These are phyloP conservation scores for Boletellus ananas DNA, from an alignment of 768 basidiomycete species.

Conservation along the genomic window DNA sequence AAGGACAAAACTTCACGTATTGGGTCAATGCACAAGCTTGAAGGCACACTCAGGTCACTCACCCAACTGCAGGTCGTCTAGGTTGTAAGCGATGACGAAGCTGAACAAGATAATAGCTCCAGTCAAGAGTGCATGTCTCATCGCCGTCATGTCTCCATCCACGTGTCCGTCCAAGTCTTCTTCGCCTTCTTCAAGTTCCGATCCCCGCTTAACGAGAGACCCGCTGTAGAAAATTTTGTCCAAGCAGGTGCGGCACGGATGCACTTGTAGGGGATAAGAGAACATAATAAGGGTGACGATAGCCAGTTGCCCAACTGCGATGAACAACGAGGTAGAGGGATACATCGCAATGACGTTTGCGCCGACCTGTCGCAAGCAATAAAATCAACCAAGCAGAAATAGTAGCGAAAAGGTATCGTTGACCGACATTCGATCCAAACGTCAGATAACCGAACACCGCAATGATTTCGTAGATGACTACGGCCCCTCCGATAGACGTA, in stretches of 20 bases:
- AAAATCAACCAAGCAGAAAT: constrained; percentile 2
- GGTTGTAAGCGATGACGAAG: constrained; percentile 73
- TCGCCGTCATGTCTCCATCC: constrained; percentile 55
- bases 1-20: constrained; percentile 78
- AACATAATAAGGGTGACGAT: constrained; percentile 89
- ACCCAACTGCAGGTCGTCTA: constrained; percentile 78
- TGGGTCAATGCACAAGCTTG: constrained; percentile 10
- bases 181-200: constrained; percentile 38
- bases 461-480: constrained; percentile 83
- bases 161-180: constrained; percentile 55
- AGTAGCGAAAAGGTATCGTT: neutral
- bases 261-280: constrained; percentile 92
- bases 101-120: constrained; percentile 57
- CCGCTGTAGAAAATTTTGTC: constrained; percentile 78
- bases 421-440: constrained; percentile 76
- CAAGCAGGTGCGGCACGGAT: constrained; percentile 88
- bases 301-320: constrained; percentile 89
- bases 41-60: constrained; percentile 23
- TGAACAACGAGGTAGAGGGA: constrained; percentile 83
- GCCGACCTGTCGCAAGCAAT: constrained; percentile 53
- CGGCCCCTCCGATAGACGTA: constrained; percentile 80
- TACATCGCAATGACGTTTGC: constrained; percentile 96
- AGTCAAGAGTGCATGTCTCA: constrained; percentile 71
- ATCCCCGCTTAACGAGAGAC: constrained; percentile 33
- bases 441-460: constrained; percentile 89